These are phyloP conservation scores for Simplicillium aogashimaense DNA, from an alignment of 2,329 filamentous ascomycete genomes.

Conservation along the genomic window DNA sequence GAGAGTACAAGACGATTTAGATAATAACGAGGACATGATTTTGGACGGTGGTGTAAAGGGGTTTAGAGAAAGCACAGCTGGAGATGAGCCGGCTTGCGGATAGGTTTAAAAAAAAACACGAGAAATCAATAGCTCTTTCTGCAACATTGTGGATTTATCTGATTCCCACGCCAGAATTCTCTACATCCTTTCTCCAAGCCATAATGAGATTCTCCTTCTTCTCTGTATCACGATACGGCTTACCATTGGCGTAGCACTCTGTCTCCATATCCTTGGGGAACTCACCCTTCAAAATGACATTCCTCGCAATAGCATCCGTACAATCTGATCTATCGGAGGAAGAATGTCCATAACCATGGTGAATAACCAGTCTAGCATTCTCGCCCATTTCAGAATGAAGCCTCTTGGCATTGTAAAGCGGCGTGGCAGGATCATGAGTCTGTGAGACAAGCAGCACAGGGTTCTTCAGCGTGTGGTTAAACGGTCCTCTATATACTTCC, in stretches of 20 bases:
- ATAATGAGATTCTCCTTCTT: neutral
- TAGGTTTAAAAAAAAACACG: neutral
- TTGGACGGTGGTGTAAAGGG: constrained; percentile 46
- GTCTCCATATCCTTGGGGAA: constrained; percentile 31
- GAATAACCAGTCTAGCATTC: constrained; percentile 36
- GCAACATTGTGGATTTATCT: neutral
- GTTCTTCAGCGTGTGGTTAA: constrained; percentile 31
- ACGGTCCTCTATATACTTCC: constrained; percentile 34
- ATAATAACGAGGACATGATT: constrained; percentile 49
- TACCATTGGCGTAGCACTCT: constrained; percentile 34
- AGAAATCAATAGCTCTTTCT: too few relatives aligned
- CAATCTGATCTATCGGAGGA: constrained; percentile 34
- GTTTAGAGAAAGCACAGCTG: constrained; percentile 11
- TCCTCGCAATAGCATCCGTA: constrained; percentile 29
- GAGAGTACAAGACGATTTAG: constrained; percentile 49
- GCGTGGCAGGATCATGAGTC: constrained; percentile 40
- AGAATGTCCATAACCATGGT: constrained; percentile 40
- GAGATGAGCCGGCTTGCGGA: constrained; percentile 5
- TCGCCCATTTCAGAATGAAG: constrained; percentile 33
- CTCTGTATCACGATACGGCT: constrained; percentile 32
- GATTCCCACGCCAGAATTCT: neutral
- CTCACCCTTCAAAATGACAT: constrained; percentile 28
- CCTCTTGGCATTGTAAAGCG: constrained; percentile 34
- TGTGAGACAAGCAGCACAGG: constrained; percentile 37
- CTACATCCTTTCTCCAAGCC: too few relatives aligned